Evolutionary conservation across 805 yeast genomes (phyloP).

Genomic region (Cyberlindnera americana): DNA sequence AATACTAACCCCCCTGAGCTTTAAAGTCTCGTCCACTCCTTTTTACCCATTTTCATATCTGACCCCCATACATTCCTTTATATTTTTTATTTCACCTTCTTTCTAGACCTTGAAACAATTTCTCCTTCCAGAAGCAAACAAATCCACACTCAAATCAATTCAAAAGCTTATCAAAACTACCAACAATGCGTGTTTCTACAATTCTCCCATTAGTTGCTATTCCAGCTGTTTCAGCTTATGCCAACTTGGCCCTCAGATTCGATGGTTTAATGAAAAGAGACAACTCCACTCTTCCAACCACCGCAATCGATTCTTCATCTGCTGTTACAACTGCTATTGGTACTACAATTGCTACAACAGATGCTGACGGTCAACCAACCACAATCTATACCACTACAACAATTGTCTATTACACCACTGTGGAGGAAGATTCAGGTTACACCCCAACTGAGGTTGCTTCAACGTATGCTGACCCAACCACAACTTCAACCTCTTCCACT

Average conservation of each 20-base stretch:
- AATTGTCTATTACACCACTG: constrained; percentile 41
- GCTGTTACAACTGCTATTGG: constrained; percentile 21
- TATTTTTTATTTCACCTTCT: background rate
- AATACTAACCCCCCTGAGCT: constrained; percentile 15
- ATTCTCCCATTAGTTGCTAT: constrained; percentile 17
- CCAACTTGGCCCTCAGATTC: constrained; percentile 26
- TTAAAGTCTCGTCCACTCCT: constrained; percentile 29
- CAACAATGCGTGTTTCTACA: constrained; percentile 15
- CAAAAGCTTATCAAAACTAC: background rate
- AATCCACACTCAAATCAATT: background rate
- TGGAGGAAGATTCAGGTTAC: constrained; percentile 60
- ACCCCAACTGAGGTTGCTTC: constrained; percentile 17
- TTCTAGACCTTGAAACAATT: too few relatives aligned
- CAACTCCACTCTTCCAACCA: constrained; percentile 11
- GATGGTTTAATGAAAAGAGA: constrained; percentile 23
- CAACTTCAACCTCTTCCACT: constrained; percentile 3
- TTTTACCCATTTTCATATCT: constrained; percentile 8
- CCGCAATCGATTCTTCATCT: constrained; percentile 8
- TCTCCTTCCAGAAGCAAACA: too few relatives aligned
- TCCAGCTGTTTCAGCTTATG: constrained; percentile 19
- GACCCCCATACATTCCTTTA: constrained; percentile 1
- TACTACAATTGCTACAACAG: constrained; percentile 22
- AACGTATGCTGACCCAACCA: constrained; percentile 9
- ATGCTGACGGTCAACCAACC: constrained; percentile 34
- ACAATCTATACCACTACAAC: constrained; percentile 40